Evolutionary conservation across 345 rosid genomes (phyloP).

Genomic region (Atalantia buxifolia): DNA sequence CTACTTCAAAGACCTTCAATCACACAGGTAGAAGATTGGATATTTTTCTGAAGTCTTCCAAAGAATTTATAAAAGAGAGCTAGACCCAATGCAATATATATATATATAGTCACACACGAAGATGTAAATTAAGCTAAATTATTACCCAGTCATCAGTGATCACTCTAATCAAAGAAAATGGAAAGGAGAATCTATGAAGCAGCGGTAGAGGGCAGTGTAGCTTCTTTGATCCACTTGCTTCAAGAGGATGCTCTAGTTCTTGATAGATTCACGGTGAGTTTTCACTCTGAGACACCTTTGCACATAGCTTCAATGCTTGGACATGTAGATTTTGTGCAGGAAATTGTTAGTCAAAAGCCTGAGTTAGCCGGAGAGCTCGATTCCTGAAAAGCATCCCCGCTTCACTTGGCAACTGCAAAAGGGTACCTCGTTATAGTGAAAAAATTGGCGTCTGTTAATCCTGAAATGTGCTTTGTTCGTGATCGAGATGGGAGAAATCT

Average conservation of each 20-base stretch:
- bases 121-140: too few relatives aligned
- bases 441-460: slow-evolving; percentile 8
- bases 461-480: slow-evolving; percentile 8
- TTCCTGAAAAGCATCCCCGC: background rate
- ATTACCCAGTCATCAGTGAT: background rate
- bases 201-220: background rate
- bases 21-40: background rate
- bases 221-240: background rate
- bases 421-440: slow-evolving; percentile 19
- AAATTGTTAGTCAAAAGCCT: slow-evolving; percentile 7
- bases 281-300: slow-evolving; percentile 8
- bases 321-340: slow-evolving; percentile 3
- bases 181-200: background rate
- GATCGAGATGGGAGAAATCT: slow-evolving; percentile 26
- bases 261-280: slow-evolving; percentile 4
- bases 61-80: background rate
- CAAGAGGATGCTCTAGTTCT: slow-evolving; percentile 7
- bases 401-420: slow-evolving; percentile 18
- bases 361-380: slow-evolving; percentile 3
- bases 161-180: background rate
- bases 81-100: background rate
- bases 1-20: background rate
- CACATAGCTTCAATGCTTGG: slow-evolving; percentile 16
- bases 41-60: background rate
- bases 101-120: too few relatives aligned